phyloP scores from a whole-genome alignment of 371 early-diverging fungal genomes.

The Mucor irregularis region DNA sequence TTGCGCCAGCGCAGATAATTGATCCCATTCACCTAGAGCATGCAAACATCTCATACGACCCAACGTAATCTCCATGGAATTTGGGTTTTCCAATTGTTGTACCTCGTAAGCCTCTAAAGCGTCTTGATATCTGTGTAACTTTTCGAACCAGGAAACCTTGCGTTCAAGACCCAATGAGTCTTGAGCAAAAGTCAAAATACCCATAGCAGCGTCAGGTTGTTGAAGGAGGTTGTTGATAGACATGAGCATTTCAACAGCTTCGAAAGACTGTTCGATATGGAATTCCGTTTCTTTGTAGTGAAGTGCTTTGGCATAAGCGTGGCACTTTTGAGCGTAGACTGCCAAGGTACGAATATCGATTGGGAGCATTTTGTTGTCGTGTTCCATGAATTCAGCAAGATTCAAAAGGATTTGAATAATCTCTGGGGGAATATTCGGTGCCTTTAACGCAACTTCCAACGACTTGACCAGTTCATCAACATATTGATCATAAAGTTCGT shows the following conservation, averaged over 20 bases:
- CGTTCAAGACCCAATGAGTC: slow-evolving; percentile 84
- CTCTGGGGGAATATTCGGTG: slow-evolving; percentile 89
- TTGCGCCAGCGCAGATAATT: slow-evolving; percentile 77
- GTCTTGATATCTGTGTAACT: slow-evolving; percentile 94
- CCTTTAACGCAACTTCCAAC: slow-evolving; percentile 84
- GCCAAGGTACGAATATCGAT: slow-evolving; percentile 92
- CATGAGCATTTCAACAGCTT: slow-evolving; percentile 91
- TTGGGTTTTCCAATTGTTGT: slow-evolving; percentile 79
- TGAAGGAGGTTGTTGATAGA: slow-evolving; percentile 94
- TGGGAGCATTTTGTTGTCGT: slow-evolving; percentile 93
- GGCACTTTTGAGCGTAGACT: slow-evolving; percentile 89
- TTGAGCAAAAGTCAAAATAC: slow-evolving; percentile 91
- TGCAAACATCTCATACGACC: slow-evolving; percentile 95
- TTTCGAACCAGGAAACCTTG: slow-evolving; percentile 94
- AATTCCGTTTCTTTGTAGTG: slow-evolving; percentile 98
- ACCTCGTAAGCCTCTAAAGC: slow-evolving; percentile 88
- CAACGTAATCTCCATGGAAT: slow-evolving; percentile 70
- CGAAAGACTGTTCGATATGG: slow-evolving; percentile 79
- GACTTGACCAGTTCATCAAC: slow-evolving; percentile 90
- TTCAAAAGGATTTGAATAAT: slow-evolving; percentile 90
- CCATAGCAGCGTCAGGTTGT: slow-evolving; percentile 96
- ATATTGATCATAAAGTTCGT: slow-evolving; percentile 87
- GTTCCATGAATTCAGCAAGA: slow-evolving; percentile 98
- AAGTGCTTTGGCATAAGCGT: slow-evolving; percentile 94
- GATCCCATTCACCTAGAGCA: slow-evolving; percentile 93